These are phyloP conservation scores for Penicillium sp. DNA, from an alignment of 2,329 filamentous ascomycete genomes.

Conservation along the genomic window DNA sequence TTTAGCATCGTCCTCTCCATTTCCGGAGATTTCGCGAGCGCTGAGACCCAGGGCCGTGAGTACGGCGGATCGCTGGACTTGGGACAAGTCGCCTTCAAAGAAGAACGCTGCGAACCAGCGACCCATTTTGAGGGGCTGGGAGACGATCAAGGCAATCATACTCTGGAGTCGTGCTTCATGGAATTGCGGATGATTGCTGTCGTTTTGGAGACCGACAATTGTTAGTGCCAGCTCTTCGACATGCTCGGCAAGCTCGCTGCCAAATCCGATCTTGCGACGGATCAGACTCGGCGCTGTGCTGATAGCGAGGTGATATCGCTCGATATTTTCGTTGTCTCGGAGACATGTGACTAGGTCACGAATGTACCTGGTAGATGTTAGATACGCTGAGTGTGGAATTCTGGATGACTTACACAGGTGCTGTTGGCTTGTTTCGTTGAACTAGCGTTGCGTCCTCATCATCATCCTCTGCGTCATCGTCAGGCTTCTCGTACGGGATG, in stretches of 20 bases:
- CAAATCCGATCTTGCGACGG: slow-evolving; percentile 83
- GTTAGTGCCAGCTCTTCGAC: slow-evolving; percentile 75
- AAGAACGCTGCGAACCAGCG: slow-evolving; percentile 82
- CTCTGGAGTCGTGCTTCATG: slow-evolving; percentile 72
- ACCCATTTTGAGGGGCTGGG: slow-evolving; percentile 74
- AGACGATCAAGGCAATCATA: slow-evolving; percentile 78
- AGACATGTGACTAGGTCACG: slow-evolving; percentile 79
- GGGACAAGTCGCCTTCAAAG: slow-evolving; percentile 88
- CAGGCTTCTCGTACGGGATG: slow-evolving; percentile 77
- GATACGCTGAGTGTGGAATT: not conserved
- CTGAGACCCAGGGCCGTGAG: slow-evolving; percentile 80
- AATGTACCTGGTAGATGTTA: slow-evolving; percentile 61
- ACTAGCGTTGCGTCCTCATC: slow-evolving; percentile 90
- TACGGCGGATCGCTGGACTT: slow-evolving; percentile 78
- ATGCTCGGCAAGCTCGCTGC: slow-evolving; percentile 83
- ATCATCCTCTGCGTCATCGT: slow-evolving; percentile 85
- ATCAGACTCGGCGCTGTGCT: slow-evolving; percentile 77
- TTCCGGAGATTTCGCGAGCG: slow-evolving; percentile 80
- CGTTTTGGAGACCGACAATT: slow-evolving; percentile 79
- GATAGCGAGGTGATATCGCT: slow-evolving; percentile 78
- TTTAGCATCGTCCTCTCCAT: slow-evolving; percentile 57
- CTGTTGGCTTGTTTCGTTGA: slow-evolving; percentile 75
- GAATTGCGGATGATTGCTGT: slow-evolving; percentile 79
- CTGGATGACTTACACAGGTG: slow-evolving; percentile 64
- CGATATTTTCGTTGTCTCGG: slow-evolving; percentile 78